Conservation (phyloP, 2,329 filamentous ascomycete species). For the Xylaria sp. region DNA sequence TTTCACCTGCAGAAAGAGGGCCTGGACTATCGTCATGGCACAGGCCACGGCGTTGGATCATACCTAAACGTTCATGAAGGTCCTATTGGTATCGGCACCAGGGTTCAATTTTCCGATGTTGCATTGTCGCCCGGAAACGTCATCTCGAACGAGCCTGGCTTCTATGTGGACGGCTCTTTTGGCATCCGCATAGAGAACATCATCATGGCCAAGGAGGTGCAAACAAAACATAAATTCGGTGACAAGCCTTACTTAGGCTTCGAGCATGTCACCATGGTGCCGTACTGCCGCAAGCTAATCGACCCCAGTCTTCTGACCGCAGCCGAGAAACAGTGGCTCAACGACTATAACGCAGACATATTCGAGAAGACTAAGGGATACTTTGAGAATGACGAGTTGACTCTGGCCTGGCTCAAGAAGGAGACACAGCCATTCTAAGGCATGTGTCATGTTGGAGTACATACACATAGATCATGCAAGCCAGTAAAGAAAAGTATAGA, state of each 20-base stretch:
- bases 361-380: conserved; percentile 78
- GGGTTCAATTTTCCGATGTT: conserved; percentile 90
- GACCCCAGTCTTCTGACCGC: conserved; percentile 73
- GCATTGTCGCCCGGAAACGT: conserved; percentile 91
- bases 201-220: conserved; percentile 85
- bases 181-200: conserved; percentile 98
- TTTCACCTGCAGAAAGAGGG: conserved; percentile 63
- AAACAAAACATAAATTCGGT: conserved; percentile 86
- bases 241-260: conserved; percentile 95
- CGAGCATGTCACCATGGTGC: conserved; percentile 96
- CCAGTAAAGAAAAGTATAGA: not conserved
- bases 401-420: conserved; percentile 80
- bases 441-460: not conserved
- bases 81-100: conserved; percentile 92
- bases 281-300: conserved; percentile 88
- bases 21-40: conserved; percentile 94
- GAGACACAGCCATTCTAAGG: conserved; percentile 74
- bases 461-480: conserved; percentile 8
- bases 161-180: conserved; percentile 94
- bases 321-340: conserved; percentile 83
- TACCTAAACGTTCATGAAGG: conserved; percentile 98
- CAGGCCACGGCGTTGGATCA: conserved; percentile 93
- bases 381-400: conserved; percentile 74
- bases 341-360: conserved; percentile 82
- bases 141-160: conserved; percentile 93